Evolutionary conservation across 495 filamentous ascomycete genomes (phyloP).

Genomic region (Penicillium turbatum): DNA sequence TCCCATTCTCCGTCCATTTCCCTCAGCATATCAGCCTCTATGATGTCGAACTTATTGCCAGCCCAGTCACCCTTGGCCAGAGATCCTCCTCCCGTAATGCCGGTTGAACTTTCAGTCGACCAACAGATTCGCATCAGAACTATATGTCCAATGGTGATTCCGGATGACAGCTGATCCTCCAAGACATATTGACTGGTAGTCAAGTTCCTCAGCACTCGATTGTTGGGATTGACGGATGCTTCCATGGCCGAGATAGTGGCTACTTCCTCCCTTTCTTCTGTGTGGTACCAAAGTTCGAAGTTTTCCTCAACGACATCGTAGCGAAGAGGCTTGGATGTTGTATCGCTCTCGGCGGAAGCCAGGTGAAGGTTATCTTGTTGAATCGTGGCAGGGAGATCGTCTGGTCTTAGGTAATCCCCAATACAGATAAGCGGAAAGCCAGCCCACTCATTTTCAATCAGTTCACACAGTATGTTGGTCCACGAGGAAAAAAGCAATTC

Average conservation of each 20-base stretch:
- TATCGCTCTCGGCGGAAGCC: background rate
- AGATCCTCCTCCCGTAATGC: too few species aligned
- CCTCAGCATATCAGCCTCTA: background rate
- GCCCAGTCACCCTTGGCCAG: background rate
- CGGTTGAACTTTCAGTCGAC: too few species aligned
- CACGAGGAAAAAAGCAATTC: background rate
- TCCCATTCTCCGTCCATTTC: background rate
- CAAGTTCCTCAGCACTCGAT: background rate
- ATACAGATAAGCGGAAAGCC: background rate
- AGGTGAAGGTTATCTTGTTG: background rate
- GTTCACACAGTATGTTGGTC: background rate
- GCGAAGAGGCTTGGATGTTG: background rate
- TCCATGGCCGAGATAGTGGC: background rate
- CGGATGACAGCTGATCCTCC: too few species aligned
- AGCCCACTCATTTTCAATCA: background rate
- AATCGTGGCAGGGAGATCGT: background rate
- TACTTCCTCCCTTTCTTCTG: background rate
- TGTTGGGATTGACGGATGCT: background rate
- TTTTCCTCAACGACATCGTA: background rate
- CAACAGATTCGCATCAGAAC: too few species aligned
- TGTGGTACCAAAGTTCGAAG: background rate
- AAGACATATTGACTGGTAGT: background rate
- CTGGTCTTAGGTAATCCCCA: background rate
- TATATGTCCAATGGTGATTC: too few species aligned
- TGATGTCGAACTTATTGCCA: background rate